Percentiles rank a stretch among this genome's conserved stretches.
phyloP scores from a whole-genome alignment of 2,329 filamentous ascomycete species.

The Hawksworthiomyces lignivorus region DNA sequence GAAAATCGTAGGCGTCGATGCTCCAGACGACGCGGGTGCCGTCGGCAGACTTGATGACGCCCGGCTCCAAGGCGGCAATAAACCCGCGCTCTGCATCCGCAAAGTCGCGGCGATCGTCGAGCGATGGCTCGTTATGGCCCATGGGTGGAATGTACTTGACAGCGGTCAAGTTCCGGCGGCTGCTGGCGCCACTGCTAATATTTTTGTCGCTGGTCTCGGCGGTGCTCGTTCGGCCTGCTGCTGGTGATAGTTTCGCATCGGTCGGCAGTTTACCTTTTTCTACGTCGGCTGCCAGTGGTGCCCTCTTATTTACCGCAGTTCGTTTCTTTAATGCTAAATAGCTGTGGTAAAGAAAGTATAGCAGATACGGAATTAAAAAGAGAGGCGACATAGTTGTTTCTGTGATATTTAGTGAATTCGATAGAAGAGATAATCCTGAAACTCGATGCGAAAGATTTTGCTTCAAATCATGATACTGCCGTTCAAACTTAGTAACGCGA shows the following conservation, averaged over 20 bases:
- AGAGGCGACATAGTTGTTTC: conserved; percentile 3
- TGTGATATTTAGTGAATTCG: background rate
- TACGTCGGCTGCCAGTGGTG: background rate
- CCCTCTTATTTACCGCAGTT: background rate
- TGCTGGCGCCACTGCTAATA: too few species aligned
- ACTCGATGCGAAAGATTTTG: too few species aligned
- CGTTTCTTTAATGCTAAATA: conserved; percentile 1
- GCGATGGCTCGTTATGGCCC: conserved; percentile 3
- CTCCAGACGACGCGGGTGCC: conserved; percentile 3
- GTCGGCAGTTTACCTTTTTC: too few species aligned
- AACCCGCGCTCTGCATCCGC: conserved; percentile 3
- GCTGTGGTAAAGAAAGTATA: conserved; percentile 2
- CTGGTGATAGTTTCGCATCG: too few species aligned
- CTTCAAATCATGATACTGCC: too few species aligned
- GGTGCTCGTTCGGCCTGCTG: too few species aligned
- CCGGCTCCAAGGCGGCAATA: background rate
- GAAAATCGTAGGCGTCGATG: background rate
- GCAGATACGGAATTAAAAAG: background rate
- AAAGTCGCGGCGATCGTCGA: conserved; percentile 1
- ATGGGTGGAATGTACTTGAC: too few species aligned
- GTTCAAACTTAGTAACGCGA: too few species aligned
- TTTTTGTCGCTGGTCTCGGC: too few species aligned
- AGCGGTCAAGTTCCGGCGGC: too few species aligned
- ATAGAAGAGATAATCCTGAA: too few species aligned
- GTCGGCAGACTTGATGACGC: conserved; percentile 1